phyloP scores from a whole-genome alignment of 768 basidiomycete species.

The Suillus luteus region DNA sequence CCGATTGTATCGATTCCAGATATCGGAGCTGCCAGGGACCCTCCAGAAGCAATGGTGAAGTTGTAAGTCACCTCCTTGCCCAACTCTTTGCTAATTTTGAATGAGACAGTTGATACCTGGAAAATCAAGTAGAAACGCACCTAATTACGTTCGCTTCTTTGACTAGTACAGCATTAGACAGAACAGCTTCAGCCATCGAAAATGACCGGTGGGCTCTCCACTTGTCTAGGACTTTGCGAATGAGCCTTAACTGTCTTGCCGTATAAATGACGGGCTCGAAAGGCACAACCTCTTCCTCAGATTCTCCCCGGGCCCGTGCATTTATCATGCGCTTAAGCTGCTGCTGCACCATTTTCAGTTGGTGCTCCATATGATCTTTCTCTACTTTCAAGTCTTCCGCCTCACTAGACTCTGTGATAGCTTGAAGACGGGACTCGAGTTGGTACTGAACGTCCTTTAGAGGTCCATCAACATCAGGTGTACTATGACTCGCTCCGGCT shows the following conservation, averaged over 20 bases:
- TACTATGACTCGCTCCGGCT: constrained; percentile 54
- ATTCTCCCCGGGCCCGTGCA: constrained; percentile 76
- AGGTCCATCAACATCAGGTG: constrained; percentile 66
- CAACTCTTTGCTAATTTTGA: constrained; percentile 70
- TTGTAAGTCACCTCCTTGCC: constrained; percentile 89
- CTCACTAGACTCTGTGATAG: constrained; percentile 67
- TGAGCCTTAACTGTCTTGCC: constrained; percentile 78
- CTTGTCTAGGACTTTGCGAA: constrained; percentile 77
- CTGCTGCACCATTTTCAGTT: constrained; percentile 73
- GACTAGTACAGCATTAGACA: constrained; percentile 81
- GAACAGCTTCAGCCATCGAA: constrained; percentile 88
- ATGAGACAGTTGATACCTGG: constrained; percentile 7
- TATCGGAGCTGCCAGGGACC: constrained; percentile 71
- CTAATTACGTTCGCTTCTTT: constrained; percentile 97
- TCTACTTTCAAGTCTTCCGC: constrained; percentile 87
- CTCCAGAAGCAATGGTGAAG: constrained; percentile 86
- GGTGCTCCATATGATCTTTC: constrained; percentile 92
- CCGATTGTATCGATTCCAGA: constrained; percentile 87
- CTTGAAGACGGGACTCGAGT: constrained; percentile 66
- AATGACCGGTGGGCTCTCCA: constrained; percentile 88
- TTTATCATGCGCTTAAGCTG: constrained; percentile 84
- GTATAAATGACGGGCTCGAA: constrained; percentile 85
- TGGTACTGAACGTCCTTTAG: constrained; percentile 75
- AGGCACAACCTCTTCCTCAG: constrained; percentile 56
- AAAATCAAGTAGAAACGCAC: constrained; percentile 38